These are phyloP conservation scores for Claviceps sp. DNA, from an alignment of 2,329 filamentous ascomycete genomes.

Conservation along the genomic window DNA sequence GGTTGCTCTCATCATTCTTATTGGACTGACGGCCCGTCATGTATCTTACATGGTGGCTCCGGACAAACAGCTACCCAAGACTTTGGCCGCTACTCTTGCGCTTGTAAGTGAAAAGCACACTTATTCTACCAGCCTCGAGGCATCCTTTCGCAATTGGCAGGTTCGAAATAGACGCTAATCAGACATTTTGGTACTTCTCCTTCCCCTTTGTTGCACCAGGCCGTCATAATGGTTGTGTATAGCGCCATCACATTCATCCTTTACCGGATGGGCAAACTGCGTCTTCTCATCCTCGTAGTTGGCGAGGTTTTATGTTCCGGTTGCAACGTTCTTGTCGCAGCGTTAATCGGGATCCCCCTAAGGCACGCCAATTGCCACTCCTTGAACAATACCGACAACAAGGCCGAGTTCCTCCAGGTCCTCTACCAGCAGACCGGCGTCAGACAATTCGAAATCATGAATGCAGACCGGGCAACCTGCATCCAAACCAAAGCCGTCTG, in stretches of 20 bases:
- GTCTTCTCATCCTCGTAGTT: conserved; percentile 51
- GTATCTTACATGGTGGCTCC: conserved; percentile 59
- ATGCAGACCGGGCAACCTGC: conserved; percentile 50
- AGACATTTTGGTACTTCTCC: neutral
- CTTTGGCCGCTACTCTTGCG: conserved; percentile 65
- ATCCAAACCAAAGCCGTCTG: conserved; percentile 77
- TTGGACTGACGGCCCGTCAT: conserved; percentile 74
- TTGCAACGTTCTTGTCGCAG: conserved; percentile 63
- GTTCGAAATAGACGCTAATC: too few relatives aligned
- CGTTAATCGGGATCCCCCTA: conserved; percentile 67
- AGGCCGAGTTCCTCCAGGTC: conserved; percentile 30
- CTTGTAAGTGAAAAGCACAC: conserved; percentile 47
- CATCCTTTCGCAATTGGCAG: neutral
- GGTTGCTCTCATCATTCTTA: conserved; percentile 53
- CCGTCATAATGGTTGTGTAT: conserved; percentile 68
- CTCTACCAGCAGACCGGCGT: conserved; percentile 26
- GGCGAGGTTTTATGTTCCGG: conserved; percentile 59
- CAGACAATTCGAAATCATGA: conserved; percentile 30
- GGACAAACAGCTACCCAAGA: conserved; percentile 51
- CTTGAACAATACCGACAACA: conserved; percentile 23
- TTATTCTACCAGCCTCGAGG: too few relatives aligned
- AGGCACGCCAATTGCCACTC: conserved; percentile 61
- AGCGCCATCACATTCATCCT: conserved; percentile 68
- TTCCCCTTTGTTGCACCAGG: conserved; percentile 31
- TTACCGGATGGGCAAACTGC: conserved; percentile 63